Conservation (phyloP, 2,329 filamentous ascomycete genomes). For the Penicillium sp. region DNA sequence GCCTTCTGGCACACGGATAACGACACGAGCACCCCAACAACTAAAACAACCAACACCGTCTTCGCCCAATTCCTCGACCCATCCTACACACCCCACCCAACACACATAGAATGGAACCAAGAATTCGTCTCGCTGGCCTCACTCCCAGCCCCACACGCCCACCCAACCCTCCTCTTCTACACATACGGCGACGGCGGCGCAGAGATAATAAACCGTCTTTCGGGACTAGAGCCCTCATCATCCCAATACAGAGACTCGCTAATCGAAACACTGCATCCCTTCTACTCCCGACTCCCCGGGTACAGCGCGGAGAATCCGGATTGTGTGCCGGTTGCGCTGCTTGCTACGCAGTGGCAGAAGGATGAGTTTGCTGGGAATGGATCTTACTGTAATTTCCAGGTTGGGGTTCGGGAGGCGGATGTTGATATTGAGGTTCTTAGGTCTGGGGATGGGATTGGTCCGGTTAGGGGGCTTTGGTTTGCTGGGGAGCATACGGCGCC, state of each 20-base stretch:
- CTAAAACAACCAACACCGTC: constrained; percentile 43
- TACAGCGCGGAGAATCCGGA: constrained; percentile 55
- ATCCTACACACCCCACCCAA: constrained; percentile 61
- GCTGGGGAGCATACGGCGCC: constrained; percentile 89
- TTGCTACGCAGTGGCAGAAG: constrained; percentile 74
- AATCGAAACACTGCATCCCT: constrained; percentile 69
- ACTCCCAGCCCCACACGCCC: constrained; percentile 57
- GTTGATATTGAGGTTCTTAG: constrained; percentile 65
- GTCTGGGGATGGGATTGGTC: constrained; percentile 47
- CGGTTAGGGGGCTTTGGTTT: constrained; percentile 70
- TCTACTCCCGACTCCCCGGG: constrained; percentile 70
- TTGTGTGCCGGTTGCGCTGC: constrained; percentile 62
- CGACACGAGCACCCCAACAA: constrained; percentile 3
- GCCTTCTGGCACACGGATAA: constrained; percentile 68
- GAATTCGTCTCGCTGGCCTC: constrained; percentile 75
- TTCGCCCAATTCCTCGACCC: constrained; percentile 77
- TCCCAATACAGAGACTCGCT: constrained; percentile 56
- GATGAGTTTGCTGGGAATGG: constrained; percentile 79
- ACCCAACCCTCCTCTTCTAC: constrained; percentile 82
- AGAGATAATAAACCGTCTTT: constrained; percentile 39
- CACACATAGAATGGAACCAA: constrained; percentile 67
- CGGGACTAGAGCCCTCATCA: constrained; percentile 35
- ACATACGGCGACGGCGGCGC: constrained; percentile 45
- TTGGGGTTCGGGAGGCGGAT: constrained; percentile 68
- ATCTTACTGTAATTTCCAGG: constrained; percentile 81